Base-by-base conservation (phyloP, 768 basidiomycete genomes). In the Termitomyces sp. region DNA sequence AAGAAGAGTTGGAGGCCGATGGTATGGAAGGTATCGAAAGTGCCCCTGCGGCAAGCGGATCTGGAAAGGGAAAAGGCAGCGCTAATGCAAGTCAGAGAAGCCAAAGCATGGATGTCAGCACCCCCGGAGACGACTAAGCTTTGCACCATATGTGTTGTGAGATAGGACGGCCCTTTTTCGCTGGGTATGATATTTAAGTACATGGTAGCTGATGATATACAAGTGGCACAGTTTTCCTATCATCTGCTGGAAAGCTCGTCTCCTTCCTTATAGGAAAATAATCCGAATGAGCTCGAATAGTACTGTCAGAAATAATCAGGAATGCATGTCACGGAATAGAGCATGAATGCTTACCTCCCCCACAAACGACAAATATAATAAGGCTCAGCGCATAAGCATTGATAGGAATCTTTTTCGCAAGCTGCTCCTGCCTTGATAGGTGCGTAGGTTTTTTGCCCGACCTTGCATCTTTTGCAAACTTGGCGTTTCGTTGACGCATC, bases 1-100 rank as follows among this genome's bases (percentile, higher is more conserved):
- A 89, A 60, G 87, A 87, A 70, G 92, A 96, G 67, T 76, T 97
- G 55, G 94, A 96, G 69, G 77, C 77, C 46, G 88, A 89, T 60
- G 78, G 81, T 12, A 91, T 91, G 90, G 82, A 92, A 65, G 90
- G 87, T 26, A 65, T 90, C 4, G 89, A 90, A 69, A 68, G 65
- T 55, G 71, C 72, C 63, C 61, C 56, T 47, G 60, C 59, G 16
- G 64, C 64, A 15, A 65, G 68, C 28, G 64, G 62, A 28, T 39
- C 46, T 39, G 69, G 69, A 24, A 70, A 69, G 58, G 72, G 70
- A 18, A 77, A 75, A 62, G 70, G 68, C 39, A 69, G 68, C 34
- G 72, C 60, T 45, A 70, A 69, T 54, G 73, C 73, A 20, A 82
- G 81, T 60, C 64, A 76, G 58, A 74, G 81, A 63, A 80, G 80